Base-by-base conservation (phyloP, 441 rosid genomes). In the Croton laevigatus region DNA sequence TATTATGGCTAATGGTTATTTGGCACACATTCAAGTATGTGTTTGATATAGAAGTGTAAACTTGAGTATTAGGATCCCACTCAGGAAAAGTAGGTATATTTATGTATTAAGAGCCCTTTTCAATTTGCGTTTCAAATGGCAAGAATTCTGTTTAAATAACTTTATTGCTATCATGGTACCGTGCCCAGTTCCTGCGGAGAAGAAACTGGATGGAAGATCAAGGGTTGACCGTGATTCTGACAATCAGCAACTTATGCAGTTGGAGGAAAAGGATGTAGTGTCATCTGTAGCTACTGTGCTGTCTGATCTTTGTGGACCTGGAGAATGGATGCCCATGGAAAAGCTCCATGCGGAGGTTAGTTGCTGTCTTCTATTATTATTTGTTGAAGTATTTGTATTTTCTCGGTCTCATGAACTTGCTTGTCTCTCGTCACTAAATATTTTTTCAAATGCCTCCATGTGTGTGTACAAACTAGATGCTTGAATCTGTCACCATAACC, bases 321-420 rank as follows among this genome's bases (percentile, higher is more conserved):
- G 98, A 66, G 97, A 94, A 49, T 94, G 98, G 98, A 94, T 94
- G 97, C 87, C 98, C 11, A 91, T 94, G 97, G 96, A 90, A 78
- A 90, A 83, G 78, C 97, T 94, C 65, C 96, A 94, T 71, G 59
- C 86, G 7, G 87, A 88, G 98, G 98, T 94, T 79, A 78, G 84
- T 75, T 45, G 19, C 57, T 59, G 44, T 42, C 38, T 59, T 22
- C 65, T 19, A 22, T 14, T 62, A 19, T 9, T 38, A 46, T 12
- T 32, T 61, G n/a, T 37, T 27, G 32, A 8, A 0, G 27, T 13
- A 57, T 46, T 51, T 63, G n/a, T 42, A 48, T 51, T 23, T 46
- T 68, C 32, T 11, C n/a, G 37, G 16, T 12, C 59, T 57, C 23
- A 48, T 20, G n/a, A 23, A 27, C 42, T 66, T 32, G 44, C 44